Evolutionary conservation across 164 flowering plant genomes (phyloP).

Genomic region (Vitis cinerea): DNA sequence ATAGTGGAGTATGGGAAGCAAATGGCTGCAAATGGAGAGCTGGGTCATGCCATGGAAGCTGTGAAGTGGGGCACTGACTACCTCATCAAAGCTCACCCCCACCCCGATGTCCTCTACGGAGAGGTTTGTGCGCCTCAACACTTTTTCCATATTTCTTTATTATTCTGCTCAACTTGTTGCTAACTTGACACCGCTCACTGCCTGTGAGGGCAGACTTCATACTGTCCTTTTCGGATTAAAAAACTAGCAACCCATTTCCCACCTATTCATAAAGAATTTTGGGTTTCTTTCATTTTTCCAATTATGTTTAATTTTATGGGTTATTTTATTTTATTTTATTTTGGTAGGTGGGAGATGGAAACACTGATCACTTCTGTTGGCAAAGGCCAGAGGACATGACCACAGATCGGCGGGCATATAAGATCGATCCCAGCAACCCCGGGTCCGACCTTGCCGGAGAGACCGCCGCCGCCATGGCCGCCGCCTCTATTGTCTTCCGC

Average conservation of each 20-base stretch:
- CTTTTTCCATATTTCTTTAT: neutral
- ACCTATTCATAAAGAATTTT: neutral
- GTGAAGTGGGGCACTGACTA: conserved; percentile 96
- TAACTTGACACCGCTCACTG: neutral
- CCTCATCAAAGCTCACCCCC: conserved; percentile 84
- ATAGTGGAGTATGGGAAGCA: conserved; percentile 75
- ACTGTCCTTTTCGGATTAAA: neutral
- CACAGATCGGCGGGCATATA: conserved; percentile 70
- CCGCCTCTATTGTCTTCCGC: conserved; percentile 82
- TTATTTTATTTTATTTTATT: neutral
- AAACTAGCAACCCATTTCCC: no score
- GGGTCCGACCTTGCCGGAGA: conserved; percentile 97
- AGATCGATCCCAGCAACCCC: conserved; percentile 65
- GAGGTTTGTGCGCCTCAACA: conserved; percentile 46
- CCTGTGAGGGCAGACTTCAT: neutral
- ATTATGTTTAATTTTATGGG: neutral
- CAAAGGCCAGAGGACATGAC: conserved; percentile 98
- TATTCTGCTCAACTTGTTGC: neutral
- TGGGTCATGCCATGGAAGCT: conserved; percentile 78
- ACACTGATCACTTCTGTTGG: conserved; percentile 91
- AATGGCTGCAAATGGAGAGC: conserved; percentile 71
- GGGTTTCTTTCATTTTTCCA: neutral
- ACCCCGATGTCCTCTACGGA: conserved; percentile 79
- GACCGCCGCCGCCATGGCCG: conserved; percentile 95
- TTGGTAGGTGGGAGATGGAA: conserved; percentile 85